Evolutionary conservation across 2,329 filamentous ascomycete species (phyloP), one percentile per base, ranked within the genome.

Genomic region (Trichoderma afroharzianum): DNA sequence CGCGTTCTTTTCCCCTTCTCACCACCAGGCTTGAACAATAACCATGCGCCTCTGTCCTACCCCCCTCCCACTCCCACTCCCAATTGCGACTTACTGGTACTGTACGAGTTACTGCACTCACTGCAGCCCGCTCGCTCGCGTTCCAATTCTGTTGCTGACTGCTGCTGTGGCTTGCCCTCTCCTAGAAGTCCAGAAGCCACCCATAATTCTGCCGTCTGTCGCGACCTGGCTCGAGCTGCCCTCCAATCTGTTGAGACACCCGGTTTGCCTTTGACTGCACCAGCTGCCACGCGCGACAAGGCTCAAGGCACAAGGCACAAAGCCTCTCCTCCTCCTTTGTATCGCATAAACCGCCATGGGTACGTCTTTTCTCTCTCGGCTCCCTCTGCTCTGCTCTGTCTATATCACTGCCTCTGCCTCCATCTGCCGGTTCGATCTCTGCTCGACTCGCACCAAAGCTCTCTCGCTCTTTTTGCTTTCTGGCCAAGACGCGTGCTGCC

Each of bases 91-190:
- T 63, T 77, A 76, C 76, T 79, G 64, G 64, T 68, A 68, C 64
- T 30, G 57, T 59, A 59, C 57, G 32, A 15, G 53, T 36, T 36
- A 36, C 33, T 36, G 33, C n/a, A n/a, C n/a, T n/a, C 26, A 30
- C 57, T 59, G 77, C 76, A 78, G 76, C 74, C 72, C 33, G 33
- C 33, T 36, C 74, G 72, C 76, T 78, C 78, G 76, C 76, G 78
- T 32, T 36, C 75, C 79, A 74, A 74, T 77, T 76, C 75, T 73
- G 43, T 77, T 76, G 68, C 76, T 78, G 76, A 79, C 77, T 77
- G 76, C 70, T 72, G 74, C 76, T 71, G 74, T 79, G 75, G 77
- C 77, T 77, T 78, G 73, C 75, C 75, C 71, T 74, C 72, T 74
- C 71, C n/a, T n/a, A n/a, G n/a, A n/a, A n/a, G n/a, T 72, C 73